Conservation (phyloP, 805 yeast genomes). For the Candida golubevii region DNA sequence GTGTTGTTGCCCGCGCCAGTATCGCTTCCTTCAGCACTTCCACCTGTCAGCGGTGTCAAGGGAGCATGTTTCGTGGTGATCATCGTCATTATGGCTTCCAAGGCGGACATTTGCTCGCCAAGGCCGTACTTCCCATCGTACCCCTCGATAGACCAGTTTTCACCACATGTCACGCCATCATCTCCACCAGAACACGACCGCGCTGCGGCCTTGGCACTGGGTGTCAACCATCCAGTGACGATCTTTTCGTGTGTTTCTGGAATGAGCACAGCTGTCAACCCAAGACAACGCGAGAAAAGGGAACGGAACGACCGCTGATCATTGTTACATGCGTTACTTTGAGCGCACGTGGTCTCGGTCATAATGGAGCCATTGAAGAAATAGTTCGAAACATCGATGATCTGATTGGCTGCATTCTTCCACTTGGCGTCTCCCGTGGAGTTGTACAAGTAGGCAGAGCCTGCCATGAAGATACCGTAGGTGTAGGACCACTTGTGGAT, state of each 20-base stretch:
- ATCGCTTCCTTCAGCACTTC: constrained; percentile 15
- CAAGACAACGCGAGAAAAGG: constrained; percentile 61
- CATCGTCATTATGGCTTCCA: constrained; percentile 47
- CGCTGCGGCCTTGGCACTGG: constrained; percentile 67
- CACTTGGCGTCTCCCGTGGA: constrained; percentile 47
- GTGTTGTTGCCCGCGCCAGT: constrained; percentile 28
- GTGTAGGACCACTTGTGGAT: constrained; percentile 63
- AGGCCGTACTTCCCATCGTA: constrained; percentile 69
- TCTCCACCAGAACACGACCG: constrained; percentile 69
- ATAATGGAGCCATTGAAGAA: constrained; percentile 47
- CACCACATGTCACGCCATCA: constrained; percentile 83
- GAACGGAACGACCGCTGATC: constrained; percentile 77
- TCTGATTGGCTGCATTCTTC: constrained; percentile 35
- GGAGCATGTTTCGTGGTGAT: constrained; percentile 23
- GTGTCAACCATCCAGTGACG: constrained; percentile 15
- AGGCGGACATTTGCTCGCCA: constrained; percentile 76
- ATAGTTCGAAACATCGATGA: constrained; percentile 32
- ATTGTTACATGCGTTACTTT: constrained; percentile 51
- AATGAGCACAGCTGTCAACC: constrained; percentile 51
- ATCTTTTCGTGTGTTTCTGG: constrained; percentile 44
- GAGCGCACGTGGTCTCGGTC: constrained; percentile 61
- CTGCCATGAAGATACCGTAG: constrained; percentile 63
- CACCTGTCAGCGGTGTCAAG: constrained; percentile 18
- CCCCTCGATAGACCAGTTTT: constrained; percentile 54
- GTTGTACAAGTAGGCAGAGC: constrained; percentile 66